Evolutionary conservation across 345 rosid genomes (phyloP).

Genomic region (Erysimum cheiranthoides): DNA sequence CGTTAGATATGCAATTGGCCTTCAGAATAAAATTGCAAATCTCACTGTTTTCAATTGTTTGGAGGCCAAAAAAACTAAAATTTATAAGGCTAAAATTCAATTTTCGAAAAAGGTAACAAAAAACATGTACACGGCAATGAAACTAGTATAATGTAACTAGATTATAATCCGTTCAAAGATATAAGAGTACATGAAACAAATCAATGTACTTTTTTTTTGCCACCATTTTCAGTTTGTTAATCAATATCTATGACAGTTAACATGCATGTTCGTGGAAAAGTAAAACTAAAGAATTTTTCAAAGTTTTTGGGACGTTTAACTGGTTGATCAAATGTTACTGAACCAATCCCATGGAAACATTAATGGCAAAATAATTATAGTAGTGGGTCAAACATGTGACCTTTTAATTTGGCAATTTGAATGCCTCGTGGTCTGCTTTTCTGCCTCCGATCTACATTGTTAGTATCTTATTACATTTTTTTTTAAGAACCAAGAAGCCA

Average conservation of each 20-base stretch:
- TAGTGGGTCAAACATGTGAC: conserved; percentile 39
- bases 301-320: neutral
- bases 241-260: no score
- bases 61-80: no score
- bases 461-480: neutral
- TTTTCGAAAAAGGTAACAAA: no score
- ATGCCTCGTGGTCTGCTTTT: conserved; percentile 41
- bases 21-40: neutral
- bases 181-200: no score
- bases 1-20: neutral
- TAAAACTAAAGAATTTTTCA: neutral
- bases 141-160: no score
- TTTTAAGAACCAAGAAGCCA: neutral
- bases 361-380: neutral
- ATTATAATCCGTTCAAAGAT: no score
- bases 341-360: conserved; percentile 15
- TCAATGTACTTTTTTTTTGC: no score
- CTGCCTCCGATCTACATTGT: conserved; percentile 8
- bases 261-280: no score
- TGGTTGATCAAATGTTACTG: conserved; percentile 10
- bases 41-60: neutral
- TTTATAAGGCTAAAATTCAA: no score
- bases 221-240: no score
- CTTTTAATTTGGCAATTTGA: conserved; percentile 28
- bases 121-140: no score